Conservation (phyloP, 108 stramenopile genomes). For the Pelagomonas calceolata region DNA sequence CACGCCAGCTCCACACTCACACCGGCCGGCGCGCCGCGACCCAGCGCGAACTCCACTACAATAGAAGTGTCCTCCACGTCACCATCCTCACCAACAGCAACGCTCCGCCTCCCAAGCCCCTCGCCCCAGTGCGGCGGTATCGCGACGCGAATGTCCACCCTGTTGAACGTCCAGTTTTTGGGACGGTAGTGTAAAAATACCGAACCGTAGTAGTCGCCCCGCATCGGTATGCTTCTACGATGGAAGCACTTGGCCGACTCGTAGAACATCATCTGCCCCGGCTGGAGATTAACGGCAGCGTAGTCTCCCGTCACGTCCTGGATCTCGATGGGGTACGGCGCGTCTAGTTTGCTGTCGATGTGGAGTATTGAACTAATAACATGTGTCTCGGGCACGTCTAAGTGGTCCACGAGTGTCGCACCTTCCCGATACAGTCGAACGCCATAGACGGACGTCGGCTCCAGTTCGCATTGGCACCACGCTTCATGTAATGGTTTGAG, state of each 20-base stretch:
- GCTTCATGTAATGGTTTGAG: constrained; percentile 5
- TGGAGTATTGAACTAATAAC: constrained; percentile 11
- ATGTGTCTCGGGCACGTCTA: constrained; percentile 11
- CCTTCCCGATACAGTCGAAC: constrained; percentile 7
- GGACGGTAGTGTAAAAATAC: constrained; percentile 11
- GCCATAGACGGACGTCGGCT: constrained; percentile 9
- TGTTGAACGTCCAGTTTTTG: neutral
- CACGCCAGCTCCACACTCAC: too few species aligned
- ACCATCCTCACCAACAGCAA: too few species aligned
- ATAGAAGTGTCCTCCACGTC: too few species aligned
- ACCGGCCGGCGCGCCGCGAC: too few species aligned
- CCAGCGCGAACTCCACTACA: too few species aligned
- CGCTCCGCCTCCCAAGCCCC: too few species aligned
- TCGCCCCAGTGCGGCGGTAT: neutral
- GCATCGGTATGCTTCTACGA: neutral
- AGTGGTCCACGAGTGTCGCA: constrained; percentile 12
- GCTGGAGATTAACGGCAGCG: neutral
- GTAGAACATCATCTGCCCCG: constrained; percentile 7
- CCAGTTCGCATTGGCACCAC: constrained; percentile 7
- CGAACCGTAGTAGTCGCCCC: constrained; percentile 13
- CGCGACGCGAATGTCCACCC: neutral
- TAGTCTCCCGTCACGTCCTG: neutral
- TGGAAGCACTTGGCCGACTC: constrained; percentile 5
- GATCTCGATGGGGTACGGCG: constrained; percentile 9
- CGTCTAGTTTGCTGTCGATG: neutral